A percentile compares a stretch with the other conserved stretches of the same genome.
Evolutionary conservation across 805 yeast genomes (phyloP).

Genomic region (Pichia exigua): DNA sequence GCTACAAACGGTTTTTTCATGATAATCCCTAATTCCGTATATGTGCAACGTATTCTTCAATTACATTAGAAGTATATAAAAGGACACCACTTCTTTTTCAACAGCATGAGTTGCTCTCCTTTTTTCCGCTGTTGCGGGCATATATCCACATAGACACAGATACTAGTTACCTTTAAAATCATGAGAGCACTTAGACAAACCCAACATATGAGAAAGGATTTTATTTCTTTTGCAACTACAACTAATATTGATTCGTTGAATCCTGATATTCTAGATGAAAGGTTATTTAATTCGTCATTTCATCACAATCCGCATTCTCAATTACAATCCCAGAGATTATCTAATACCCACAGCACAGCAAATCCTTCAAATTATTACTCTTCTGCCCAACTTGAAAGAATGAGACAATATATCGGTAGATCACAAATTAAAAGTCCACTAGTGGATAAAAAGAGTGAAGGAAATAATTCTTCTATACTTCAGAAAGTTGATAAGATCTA

Average conservation of each 20-base stretch:
- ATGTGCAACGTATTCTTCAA: neutral
- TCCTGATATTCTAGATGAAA: constrained; percentile 3
- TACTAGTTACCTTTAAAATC: neutral
- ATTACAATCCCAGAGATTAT: neutral
- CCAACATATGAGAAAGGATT: neutral
- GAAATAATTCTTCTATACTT: neutral
- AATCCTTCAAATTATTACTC: neutral
- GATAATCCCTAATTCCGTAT: neutral
- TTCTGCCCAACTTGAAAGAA: constrained; percentile 20
- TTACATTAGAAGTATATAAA: neutral
- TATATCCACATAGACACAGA: neutral
- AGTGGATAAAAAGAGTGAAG: neutral
- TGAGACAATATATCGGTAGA: constrained; percentile 9
- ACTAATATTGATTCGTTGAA: neutral
- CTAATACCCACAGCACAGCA: neutral
- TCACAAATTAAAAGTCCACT: neutral
- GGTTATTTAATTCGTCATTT: neutral
- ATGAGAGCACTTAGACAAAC: constrained; percentile 2
- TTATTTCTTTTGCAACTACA: neutral
- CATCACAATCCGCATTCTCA: neutral
- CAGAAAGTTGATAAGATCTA: neutral
- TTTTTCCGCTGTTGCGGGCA: too few relatives aligned
- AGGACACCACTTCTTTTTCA: neutral
- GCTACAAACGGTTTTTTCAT: neutral
- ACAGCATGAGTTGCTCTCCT: too few relatives aligned